Evolutionary conservation across 148 eudicot species (phyloP).

Genomic region (Rhododendron williamsianum): DNA sequence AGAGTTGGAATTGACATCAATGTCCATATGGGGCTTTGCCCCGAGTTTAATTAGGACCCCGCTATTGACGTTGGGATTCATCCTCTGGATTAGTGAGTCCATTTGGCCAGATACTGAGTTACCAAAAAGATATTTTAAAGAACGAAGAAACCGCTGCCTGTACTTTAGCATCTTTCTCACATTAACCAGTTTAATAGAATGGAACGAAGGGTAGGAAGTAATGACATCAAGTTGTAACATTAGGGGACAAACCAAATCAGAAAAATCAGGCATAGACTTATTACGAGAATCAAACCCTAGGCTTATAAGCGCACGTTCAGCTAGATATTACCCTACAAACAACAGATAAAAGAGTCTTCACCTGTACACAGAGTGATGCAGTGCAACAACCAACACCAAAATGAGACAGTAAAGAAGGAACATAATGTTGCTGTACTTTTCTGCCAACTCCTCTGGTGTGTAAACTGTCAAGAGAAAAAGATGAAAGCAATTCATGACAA

Average conservation of each 20-base stretch:
- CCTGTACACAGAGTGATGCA: slow-evolving; percentile 88
- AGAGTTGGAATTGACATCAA: not conserved
- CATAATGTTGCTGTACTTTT: slow-evolving; percentile 76
- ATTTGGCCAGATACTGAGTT: not conserved
- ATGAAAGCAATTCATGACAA: not conserved
- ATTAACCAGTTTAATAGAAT: not conserved
- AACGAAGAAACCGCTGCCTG: not conserved
- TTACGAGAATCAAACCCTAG: not conserved
- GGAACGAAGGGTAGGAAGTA: not conserved
- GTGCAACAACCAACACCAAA: slow-evolving; percentile 60
- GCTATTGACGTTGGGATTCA: not conserved
- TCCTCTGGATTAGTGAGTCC: not conserved
- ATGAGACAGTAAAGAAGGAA: slow-evolving; percentile 79
- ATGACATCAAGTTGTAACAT: not conserved
- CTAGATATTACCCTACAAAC: not conserved
- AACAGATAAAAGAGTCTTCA: slow-evolving; percentile 21
- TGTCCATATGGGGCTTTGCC: not conserved
- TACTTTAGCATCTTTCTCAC: not conserved
- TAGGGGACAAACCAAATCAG: not conserved
- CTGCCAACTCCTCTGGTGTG: slow-evolving; percentile 85
- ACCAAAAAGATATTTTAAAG: not conserved
- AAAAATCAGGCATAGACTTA: not conserved
- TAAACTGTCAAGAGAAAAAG: slow-evolving; percentile 51
- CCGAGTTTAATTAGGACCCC: not conserved
- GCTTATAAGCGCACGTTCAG: not conserved